Percentiles rank a stretch among this genome's conserved stretches.
phyloP scores from a whole-genome alignment of 805 yeast genomes.

The Sugiyamaella lignohabitans region DNA sequence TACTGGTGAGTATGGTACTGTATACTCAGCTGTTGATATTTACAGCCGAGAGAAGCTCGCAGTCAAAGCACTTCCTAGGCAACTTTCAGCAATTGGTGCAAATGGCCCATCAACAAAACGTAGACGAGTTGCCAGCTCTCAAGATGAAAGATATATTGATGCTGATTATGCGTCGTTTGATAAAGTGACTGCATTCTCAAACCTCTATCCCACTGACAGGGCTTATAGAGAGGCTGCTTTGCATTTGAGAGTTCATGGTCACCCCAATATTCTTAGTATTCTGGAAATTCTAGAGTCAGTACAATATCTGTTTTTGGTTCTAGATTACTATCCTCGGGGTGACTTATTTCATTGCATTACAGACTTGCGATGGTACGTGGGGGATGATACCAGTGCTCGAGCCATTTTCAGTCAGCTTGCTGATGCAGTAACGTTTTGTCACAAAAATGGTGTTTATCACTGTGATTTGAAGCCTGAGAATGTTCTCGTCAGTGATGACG shows the following conservation, averaged over 20 bases:
- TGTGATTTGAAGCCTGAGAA: slow-evolving; percentile 93
- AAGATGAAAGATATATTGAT: slow-evolving; percentile 7
- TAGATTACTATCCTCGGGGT: slow-evolving; percentile 77
- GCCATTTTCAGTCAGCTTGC: slow-evolving; percentile 62
- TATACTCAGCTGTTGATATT: slow-evolving; percentile 59
- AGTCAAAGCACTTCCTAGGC: slow-evolving; percentile 45
- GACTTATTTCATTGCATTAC: slow-evolving; percentile 79
- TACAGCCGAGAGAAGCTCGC: slow-evolving; percentile 51
- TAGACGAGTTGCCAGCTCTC: neutral
- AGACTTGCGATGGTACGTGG: slow-evolving; percentile 46
- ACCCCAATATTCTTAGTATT: slow-evolving; percentile 68
- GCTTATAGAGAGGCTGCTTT: slow-evolving; percentile 51
- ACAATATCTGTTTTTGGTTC: slow-evolving; percentile 51
- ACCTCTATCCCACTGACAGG: slow-evolving; percentile 28
- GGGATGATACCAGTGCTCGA: slow-evolving; percentile 46
- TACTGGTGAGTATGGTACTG: slow-evolving; percentile 81
- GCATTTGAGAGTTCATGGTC: slow-evolving; percentile 67
- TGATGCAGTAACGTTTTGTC: slow-evolving; percentile 74
- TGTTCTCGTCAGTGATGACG: slow-evolving; percentile 55
- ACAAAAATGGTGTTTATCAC: slow-evolving; percentile 70
- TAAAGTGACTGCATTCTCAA: slow-evolving; percentile 28
- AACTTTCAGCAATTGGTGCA: too few species aligned
- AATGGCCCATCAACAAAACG: slow-evolving; percentile 1
- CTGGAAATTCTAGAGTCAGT: slow-evolving; percentile 62
- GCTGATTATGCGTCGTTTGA: slow-evolving; percentile 24